Evolutionary conservation across 108 stramenopile genomes (phyloP).

Genomic region (Pseudonitzschia delicatissima): DNA sequence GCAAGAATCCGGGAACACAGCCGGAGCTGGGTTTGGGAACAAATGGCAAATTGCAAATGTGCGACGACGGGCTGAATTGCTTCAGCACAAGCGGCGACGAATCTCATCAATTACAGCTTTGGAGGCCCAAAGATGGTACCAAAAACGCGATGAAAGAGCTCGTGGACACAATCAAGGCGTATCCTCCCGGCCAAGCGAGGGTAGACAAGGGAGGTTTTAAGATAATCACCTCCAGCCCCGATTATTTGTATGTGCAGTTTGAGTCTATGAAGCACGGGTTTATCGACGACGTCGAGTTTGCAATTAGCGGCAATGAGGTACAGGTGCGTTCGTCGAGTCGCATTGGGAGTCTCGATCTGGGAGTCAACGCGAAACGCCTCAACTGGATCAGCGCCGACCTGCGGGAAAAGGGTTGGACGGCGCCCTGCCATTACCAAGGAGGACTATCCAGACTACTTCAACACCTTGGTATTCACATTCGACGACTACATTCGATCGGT

Average conservation of each 20-base stretch:
- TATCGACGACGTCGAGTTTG: constrained; percentile 21
- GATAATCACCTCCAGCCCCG: constrained; percentile 56
- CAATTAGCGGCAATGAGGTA: constrained; percentile 12
- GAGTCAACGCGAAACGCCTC: constrained; percentile 78
- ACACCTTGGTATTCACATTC: neutral
- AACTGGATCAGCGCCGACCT: constrained; percentile 65
- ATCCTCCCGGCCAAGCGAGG: constrained; percentile 68
- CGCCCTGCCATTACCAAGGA: constrained; percentile 20
- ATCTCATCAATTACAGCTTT: neutral
- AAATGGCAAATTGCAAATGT: neutral
- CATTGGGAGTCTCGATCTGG: constrained; percentile 78
- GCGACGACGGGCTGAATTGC: constrained; percentile 8
- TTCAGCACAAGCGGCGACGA: constrained; percentile 5
- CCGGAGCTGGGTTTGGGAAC: constrained; percentile 4
- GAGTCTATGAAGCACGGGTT: constrained; percentile 74
- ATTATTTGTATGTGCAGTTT: constrained; percentile 77
- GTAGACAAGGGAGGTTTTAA: constrained; percentile 87
- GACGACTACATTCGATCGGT: neutral
- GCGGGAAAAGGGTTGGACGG: constrained; percentile 72
- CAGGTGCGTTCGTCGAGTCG: constrained; percentile 72
- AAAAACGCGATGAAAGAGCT: constrained; percentile 52
- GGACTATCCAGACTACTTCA: neutral
- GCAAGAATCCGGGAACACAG: neutral
- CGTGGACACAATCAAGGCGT: constrained; percentile 51
- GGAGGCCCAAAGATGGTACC: neutral